These are phyloP conservation scores for Fraxinus velutina DNA, from an alignment of 305 asterid genomes.

Conservation along the genomic window DNA sequence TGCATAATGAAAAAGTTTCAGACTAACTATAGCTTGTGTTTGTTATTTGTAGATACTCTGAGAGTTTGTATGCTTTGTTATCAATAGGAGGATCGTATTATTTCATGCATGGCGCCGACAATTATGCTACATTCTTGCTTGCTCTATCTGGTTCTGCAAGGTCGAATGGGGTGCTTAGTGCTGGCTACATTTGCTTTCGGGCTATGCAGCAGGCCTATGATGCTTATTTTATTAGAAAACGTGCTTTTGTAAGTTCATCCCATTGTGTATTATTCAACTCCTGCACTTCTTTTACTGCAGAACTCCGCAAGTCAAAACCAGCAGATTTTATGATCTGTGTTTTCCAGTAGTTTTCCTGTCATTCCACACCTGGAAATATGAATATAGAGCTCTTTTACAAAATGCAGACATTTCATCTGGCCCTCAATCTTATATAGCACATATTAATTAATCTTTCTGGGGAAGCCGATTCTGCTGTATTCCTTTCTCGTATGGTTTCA, in stretches of 20 bases:
- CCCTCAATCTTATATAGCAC: neutral
- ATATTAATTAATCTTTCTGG: neutral
- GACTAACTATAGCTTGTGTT: constrained; percentile 24
- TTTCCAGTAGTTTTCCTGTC: neutral
- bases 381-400: neutral
- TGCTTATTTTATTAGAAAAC: constrained; percentile 41
- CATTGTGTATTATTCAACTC: neutral
- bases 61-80: constrained; percentile 77
- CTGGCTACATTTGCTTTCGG: constrained; percentile 69
- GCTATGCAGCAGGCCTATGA: constrained; percentile 56
- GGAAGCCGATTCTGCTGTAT: neutral
- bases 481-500: neutral
- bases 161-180: constrained; percentile 88
- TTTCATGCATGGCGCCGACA: constrained; percentile 49
- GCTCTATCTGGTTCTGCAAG: constrained; percentile 83
- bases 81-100: constrained; percentile 73
- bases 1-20: constrained; percentile 13
- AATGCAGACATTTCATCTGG: neutral
- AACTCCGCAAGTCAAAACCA: neutral
- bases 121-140: constrained; percentile 58
- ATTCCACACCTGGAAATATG: neutral
- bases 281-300: neutral
- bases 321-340: neutral
- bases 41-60: constrained; percentile 67
- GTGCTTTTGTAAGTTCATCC: constrained; percentile 49